Base-by-base conservation (phyloP, 257 asterid genomes). In the Paulownia fortunei region DNA sequence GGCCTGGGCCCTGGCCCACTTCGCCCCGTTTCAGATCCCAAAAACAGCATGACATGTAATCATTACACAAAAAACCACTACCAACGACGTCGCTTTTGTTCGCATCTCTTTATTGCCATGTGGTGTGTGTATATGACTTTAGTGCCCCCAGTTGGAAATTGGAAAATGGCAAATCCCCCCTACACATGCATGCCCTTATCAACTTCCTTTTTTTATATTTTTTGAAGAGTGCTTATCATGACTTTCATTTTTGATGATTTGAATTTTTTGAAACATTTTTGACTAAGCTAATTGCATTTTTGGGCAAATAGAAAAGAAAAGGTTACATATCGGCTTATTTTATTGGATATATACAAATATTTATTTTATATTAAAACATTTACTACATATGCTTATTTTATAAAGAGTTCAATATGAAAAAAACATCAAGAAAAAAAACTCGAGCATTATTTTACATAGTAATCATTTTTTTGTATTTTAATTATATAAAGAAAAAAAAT, bases 31-130 rank as follows among this genome's bases (percentile, higher is more conserved):
- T 63, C 32, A 73, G 73, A 77, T 65, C 55, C 80, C 74, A 67
- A 82, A 70, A 73, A 59, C 34, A 49, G 76, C 80, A 60, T 59
- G 49, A 51, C 68, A 46, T 47, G 80, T 68, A 36, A 82, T 82
- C 78, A 73, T 73, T 76, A n/a, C 55, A 41, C 52, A 6, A 9
- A 81, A 72, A 81, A 34, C 34, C 46, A 46, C 13, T 2, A 44
- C 34, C 6, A 58, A 61, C 84, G 74, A 76, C 79, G 73, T 62
- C 64, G 74, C 26, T 76, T 76, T 26, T 9, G 27, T 24, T 30
- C 54, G 63, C 75, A 34, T 78, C n/a, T 64, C 54, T n/a, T 47
- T 32, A 3, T 30, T 46, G 56, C 66, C 56, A 65, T 27, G 18
- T 55, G 37, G 66, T 47, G 41, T 10, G 13, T 9, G 41, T 52